Evolutionary conservation across 2,329 filamentous ascomycete genomes (phyloP).

Genomic region (Diaporthe ampelina): DNA sequence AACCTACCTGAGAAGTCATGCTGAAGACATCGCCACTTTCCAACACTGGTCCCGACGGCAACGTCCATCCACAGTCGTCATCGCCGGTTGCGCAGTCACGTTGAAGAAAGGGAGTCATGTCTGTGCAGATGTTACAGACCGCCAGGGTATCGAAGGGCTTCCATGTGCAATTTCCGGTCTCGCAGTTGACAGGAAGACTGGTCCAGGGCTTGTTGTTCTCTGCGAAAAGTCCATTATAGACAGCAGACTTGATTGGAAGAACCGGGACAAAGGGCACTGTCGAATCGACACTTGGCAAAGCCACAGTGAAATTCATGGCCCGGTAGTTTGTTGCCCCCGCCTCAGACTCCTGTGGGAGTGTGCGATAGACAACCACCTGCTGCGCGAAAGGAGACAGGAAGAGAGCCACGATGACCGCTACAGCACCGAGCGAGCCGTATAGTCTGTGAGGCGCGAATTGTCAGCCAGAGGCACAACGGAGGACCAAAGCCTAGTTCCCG

Average conservation of each 20-base stretch:
- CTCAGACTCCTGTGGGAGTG: conserved; percentile 40
- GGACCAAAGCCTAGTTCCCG: not conserved
- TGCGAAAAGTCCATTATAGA: conserved; percentile 53
- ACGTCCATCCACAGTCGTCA: conserved; percentile 49
- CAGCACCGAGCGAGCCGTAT: conserved; percentile 49
- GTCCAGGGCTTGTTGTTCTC: conserved; percentile 49
- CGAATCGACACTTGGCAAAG: conserved; percentile 45
- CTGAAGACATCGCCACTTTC: conserved; percentile 48
- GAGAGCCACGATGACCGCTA: conserved; percentile 48
- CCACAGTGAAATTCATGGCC: conserved; percentile 48
- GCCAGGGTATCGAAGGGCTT: conserved; percentile 48
- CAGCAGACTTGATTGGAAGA: conserved; percentile 51
- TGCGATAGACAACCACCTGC: conserved; percentile 50
- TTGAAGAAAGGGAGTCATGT: conserved; percentile 49
- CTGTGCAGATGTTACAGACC: conserved; percentile 48
- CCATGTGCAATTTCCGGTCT: conserved; percentile 50
- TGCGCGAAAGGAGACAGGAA: conserved; percentile 51
- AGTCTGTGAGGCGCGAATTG: conserved; percentile 39
- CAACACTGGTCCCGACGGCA: conserved; percentile 47
- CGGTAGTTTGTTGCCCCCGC: conserved; percentile 47
- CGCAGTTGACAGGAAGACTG: conserved; percentile 47
- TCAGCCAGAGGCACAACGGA: not conserved
- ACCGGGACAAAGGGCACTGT: conserved; percentile 50
- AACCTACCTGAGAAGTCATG: conserved; percentile 47
- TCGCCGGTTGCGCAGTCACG: conserved; percentile 41